A percentile compares a stretch with the other conserved stretches of the same genome.
These are phyloP conservation scores for Lecanicillium sp. DNA, from an alignment of 2,329 filamentous ascomycete genomes.

Conservation along the genomic window DNA sequence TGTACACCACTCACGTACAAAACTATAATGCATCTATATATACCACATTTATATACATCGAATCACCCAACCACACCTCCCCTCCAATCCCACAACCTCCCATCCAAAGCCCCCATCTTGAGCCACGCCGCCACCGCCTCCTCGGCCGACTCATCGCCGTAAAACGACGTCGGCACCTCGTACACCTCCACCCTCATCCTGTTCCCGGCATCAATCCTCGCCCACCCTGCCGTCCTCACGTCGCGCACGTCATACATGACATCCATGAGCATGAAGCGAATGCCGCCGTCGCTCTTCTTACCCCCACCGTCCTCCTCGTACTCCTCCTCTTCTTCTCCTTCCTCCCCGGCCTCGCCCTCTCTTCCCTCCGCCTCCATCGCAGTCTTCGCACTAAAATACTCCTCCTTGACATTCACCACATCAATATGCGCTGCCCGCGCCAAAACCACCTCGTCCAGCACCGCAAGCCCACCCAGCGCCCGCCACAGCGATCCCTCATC, in stretches of 20 bases:
- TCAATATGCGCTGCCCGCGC: slow-evolving; percentile 27
- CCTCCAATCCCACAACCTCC: slow-evolving; percentile 30
- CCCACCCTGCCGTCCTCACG: slow-evolving; percentile 22
- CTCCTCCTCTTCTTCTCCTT: slow-evolving; percentile 13
- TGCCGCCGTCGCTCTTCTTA: not conserved
- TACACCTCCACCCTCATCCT: slow-evolving; percentile 30
- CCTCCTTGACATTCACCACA: slow-evolving; percentile 28
- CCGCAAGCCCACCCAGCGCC: slow-evolving; percentile 26
- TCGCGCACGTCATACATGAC: slow-evolving; percentile 15
- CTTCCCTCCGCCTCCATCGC: slow-evolving; percentile 18
- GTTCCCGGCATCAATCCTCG: slow-evolving; percentile 25
- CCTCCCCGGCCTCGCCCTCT: too few relatives aligned
- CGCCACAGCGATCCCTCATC: slow-evolving; percentile 31
- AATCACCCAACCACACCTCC: slow-evolving; percentile 12
- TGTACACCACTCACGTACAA: too few relatives aligned
- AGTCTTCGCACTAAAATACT: slow-evolving; percentile 27
- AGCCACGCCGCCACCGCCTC: slow-evolving; percentile 33
- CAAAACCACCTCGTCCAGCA: slow-evolving; percentile 34
- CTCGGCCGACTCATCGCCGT: slow-evolving; percentile 26
- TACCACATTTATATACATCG: too few relatives aligned
- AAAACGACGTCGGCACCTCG: slow-evolving; percentile 30
- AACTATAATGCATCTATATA: too few relatives aligned
- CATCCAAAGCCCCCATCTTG: slow-evolving; percentile 30
- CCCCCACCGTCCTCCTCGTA: slow-evolving; percentile 1
- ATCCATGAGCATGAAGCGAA: slow-evolving; percentile 24